Conservation (phyloP, 805 yeast genomes). For the Kodamaea fukazawae region DNA sequence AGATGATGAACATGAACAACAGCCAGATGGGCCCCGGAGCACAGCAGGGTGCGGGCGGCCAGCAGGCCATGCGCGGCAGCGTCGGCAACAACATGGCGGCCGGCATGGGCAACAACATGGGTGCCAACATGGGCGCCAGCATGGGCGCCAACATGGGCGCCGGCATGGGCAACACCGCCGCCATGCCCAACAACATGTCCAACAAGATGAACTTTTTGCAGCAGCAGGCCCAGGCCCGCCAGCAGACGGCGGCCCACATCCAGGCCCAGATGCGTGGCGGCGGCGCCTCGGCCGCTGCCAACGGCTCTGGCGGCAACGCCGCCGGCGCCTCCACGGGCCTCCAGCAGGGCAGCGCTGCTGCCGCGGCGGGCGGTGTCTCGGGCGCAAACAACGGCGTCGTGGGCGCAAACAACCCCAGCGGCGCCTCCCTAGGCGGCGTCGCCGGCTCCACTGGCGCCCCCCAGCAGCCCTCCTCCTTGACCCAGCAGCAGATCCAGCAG, state of each 20-base stretch:
- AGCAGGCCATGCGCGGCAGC: slow-evolving; percentile 17
- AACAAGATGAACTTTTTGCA: slow-evolving; percentile 26
- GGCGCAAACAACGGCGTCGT: not conserved
- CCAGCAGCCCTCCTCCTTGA: slow-evolving; percentile 8
- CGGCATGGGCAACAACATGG: slow-evolving; percentile 4
- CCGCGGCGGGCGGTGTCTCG: too few relatives aligned
- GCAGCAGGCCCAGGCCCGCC: slow-evolving; percentile 53
- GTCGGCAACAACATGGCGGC: slow-evolving; percentile 13
- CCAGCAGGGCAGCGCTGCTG: too few relatives aligned
- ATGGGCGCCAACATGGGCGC: slow-evolving; percentile 6
- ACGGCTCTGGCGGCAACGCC: not conserved
- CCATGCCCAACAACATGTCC: slow-evolving; percentile 17
- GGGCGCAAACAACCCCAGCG: not conserved
- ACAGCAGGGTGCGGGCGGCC: slow-evolving; percentile 13
- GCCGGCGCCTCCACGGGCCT: slow-evolving; percentile 4
- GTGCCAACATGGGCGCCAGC: slow-evolving; percentile 15
- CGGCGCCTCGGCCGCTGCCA: not conserved
- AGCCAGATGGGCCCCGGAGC: slow-evolving; percentile 17
- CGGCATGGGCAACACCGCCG: slow-evolving; percentile 3
- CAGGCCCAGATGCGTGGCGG: slow-evolving; percentile 23
- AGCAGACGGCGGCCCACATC: slow-evolving; percentile 48
- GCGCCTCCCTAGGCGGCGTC: not conserved
- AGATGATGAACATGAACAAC: slow-evolving; percentile 18
- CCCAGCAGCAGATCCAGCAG: slow-evolving; percentile 38
- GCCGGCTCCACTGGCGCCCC: slow-evolving; percentile 5